Base-by-base conservation (phyloP, 139 green algal species). In the Dunaliella sp. region DNA sequence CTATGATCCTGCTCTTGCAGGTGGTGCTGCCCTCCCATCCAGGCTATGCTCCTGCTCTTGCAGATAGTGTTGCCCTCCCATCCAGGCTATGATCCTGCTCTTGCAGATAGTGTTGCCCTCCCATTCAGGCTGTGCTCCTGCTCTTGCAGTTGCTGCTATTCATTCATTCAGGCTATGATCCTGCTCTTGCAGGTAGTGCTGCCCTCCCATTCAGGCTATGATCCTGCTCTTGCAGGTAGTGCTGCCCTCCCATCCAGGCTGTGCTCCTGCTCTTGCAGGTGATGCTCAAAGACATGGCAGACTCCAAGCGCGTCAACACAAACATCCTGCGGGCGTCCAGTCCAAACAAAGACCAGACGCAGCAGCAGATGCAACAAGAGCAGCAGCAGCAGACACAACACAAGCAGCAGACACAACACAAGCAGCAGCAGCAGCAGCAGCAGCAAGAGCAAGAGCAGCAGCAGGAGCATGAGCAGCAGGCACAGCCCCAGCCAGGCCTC, bases 271-370 rank as follows among this genome's bases (percentile, higher is more conserved):
- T 2, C 31, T 3, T 84, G 65, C 81, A 90, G 87, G 88, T 91
- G 32, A 91, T 91, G 88, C 77, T 98, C 38, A 96, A 96, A 81
- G 97, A 99, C 92, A 84, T 99, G 83, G 93, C 91, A 0, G 97
- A 99, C 87, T 97, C 92, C 58, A 98, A 97, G 89, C 95, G 97
- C 77, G 91, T 98, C 38, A 96, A 98, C 85, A 81, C 85, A 34
- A 95, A 93, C 85, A 89, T 99, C 33, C 91, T 92, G 58, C 33
- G 82, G 32, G 72, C 80, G 12, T 25, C 33, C 24, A 25, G n/a
- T n/a, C n/a, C n/a, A n/a, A n/a, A n/a, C n/a, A n/a, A n/a, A n/a
- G n/a, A n/a, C n/a, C n/a, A n/a, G n/a, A n/a, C n/a, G n/a, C 65
- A 35, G 2, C 72, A 72, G 26, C n/a, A 65, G 48, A 65, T 16